phyloP scores from a whole-genome alignment of 1,139 yeast genomes.

The Saccharomyces pastorianus region DNA sequence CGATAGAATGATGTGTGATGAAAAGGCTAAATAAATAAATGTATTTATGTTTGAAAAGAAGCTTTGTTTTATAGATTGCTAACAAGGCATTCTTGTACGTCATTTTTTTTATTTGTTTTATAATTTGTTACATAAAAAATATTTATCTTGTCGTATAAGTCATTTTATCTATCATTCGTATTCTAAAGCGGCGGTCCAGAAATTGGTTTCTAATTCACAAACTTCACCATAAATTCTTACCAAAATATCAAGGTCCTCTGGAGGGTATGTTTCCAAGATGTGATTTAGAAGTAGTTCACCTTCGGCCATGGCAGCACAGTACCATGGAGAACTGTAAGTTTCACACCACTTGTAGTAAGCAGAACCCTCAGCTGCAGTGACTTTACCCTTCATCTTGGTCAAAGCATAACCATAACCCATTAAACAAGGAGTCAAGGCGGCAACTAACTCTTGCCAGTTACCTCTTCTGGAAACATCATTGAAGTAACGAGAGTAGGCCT shows the following conservation, averaged over 20 bases:
- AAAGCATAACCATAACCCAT: constrained; percentile 58
- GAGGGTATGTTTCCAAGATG: constrained; percentile 32
- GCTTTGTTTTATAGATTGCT: neutral
- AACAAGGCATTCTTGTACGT: neutral
- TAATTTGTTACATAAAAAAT: neutral
- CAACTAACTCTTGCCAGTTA: constrained; percentile 57
- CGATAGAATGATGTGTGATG: neutral
- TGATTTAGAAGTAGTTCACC: constrained; percentile 46
- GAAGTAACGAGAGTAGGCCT: constrained; percentile 54
- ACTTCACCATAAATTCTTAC: constrained; percentile 54
- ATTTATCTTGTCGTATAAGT: neutral
- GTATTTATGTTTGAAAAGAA: neutral
- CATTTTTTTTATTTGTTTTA: neutral
- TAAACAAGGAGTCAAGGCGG: constrained; percentile 70
- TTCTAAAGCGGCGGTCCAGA: constrained; percentile 46
- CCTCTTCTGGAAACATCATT: constrained; percentile 43
- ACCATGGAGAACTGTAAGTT: constrained; percentile 55
- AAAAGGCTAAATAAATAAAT: neutral
- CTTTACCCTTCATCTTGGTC: constrained; percentile 13
- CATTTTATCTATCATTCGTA: constrained; percentile 5
- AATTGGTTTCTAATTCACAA: constrained; percentile 49
- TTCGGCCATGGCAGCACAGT: constrained; percentile 42
- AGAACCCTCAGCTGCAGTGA: constrained; percentile 24
- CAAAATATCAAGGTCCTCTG: constrained; percentile 41
- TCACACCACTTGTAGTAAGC: constrained; percentile 51